Evolutionary conservation across 2,329 filamentous ascomycete species (phyloP), one percentile per base, ranked within the genome.

Genomic region (Exophiala alcalophila): DNA sequence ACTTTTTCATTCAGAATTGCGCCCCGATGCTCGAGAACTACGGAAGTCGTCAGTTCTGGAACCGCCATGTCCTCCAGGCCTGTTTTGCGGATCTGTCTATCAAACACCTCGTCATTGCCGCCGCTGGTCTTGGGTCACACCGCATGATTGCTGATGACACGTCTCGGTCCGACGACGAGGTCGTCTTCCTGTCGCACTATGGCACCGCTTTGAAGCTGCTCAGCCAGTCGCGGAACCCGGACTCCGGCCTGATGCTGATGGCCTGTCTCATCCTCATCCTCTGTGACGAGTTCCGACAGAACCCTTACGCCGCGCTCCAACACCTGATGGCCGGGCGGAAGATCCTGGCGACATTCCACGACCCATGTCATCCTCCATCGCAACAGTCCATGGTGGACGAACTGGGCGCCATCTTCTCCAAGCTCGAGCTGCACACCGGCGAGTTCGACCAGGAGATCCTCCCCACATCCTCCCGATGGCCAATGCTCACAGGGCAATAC

Each of bases 11-110:
- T 15, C 44, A 54, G 21, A 44, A 49, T 6, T 59, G 55, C 5
- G 57, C 57, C 6, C 55, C 55, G 2, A 45, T 46, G 3, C 27
- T 59, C 7, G 46, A 53, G 9, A 58, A 57, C 16, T 58, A 55
- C 27, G 57, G 56, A 24, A 55, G 57, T 5, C 54, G 48, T 3
- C 43, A 49, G 7, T 60, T 61, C 29, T 61, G 59, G 59, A 57
- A 44, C 24, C 39, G 44, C n/a, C 29, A 55, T 1, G 52, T 61
- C 6, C 48, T 60, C 26, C 59, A 60, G 30, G 54, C 54, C 3
- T 55, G 49, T 27, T 53, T 55, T 25, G 40, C 55, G 6, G 56
- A 59, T 26, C 49, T 50, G 27, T 50, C 51, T 1, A 43, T 61
- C 32, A 57, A 56, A 39, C 57, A 61, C 34, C 50, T 57, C 9